Conservation (phyloP, 202 grass and related monocot species). For the Cymbopogon flexuosus region DNA sequence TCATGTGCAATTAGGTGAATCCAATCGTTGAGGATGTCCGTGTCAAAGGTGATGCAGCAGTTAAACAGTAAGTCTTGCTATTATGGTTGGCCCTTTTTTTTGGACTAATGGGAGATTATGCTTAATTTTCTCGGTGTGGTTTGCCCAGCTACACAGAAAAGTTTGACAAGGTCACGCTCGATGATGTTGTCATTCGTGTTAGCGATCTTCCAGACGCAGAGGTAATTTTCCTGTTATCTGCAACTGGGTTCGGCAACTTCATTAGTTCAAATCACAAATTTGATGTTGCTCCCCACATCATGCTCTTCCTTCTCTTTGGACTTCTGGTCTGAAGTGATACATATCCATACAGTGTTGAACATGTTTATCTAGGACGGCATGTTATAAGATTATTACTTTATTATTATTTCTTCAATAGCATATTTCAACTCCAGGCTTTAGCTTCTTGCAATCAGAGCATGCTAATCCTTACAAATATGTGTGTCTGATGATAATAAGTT, state of each 20-base stretch:
- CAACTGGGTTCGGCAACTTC: not conserved
- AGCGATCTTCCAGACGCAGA: conserved; percentile 58
- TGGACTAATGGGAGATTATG: not conserved
- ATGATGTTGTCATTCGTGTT: conserved; percentile 58
- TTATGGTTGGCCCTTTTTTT: conserved; percentile 1
- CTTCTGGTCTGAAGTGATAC: not conserved
- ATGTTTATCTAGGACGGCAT: not conserved
- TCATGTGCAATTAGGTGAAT: conserved; percentile 49
- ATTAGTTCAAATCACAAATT: not conserved
- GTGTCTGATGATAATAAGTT: not conserved
- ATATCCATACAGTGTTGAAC: not conserved
- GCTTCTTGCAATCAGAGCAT: not conserved
- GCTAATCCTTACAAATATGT: conserved; percentile 7
- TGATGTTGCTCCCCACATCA: not conserved
- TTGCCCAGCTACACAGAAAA: conserved; percentile 70
- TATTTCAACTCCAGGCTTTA: conserved; percentile 1
- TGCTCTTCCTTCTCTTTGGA: not conserved
- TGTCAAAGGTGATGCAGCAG: conserved; percentile 67
- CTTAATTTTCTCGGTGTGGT: conserved; percentile 13
- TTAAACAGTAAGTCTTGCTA: conserved; percentile 58
- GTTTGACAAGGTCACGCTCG: conserved; percentile 80
- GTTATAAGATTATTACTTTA: not conserved
- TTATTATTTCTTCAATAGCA: not conserved
- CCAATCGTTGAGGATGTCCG: conserved; percentile 91
- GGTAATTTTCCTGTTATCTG: conserved; percentile 34